A percentile compares a stretch with the other conserved stretches of the same genome.
phyloP scores from a whole-genome alignment of 2,329 filamentous ascomycete genomes.

The Scedosporium apiospermum region DNA sequence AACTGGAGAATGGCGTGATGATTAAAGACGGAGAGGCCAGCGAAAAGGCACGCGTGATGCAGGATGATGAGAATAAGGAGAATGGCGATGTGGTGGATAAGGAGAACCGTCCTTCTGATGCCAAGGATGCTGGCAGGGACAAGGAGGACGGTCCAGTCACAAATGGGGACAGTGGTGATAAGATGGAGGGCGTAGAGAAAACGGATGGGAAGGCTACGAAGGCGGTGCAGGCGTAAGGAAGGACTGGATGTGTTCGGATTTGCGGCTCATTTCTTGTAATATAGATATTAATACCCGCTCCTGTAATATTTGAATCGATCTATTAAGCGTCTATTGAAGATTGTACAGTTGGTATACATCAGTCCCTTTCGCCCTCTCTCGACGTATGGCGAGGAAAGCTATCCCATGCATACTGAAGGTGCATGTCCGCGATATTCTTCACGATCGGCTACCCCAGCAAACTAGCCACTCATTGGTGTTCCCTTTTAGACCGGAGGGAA shows the following conservation, averaged over 20 bases:
- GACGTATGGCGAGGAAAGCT: no score
- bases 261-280: slow-evolving; percentile 4
- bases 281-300: slow-evolving; percentile 2
- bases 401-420: no score
- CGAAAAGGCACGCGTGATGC: slow-evolving; percentile 27
- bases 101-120: slow-evolving; percentile 29
- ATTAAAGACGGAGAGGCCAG: slow-evolving; percentile 39
- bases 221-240: background rate
- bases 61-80: slow-evolving; percentile 19
- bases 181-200: slow-evolving; percentile 10
- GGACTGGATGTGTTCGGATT: background rate
- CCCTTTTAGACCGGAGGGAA: no score
- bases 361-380: background rate
- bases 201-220: background rate
- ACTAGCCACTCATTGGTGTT: no score
- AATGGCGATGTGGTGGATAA: slow-evolving; percentile 33
- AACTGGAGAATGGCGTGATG: slow-evolving; percentile 23
- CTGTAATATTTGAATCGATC: background rate
- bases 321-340: background rate
- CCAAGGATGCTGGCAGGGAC: slow-evolving; percentile 5
- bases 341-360: slow-evolving; percentile 1
- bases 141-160: slow-evolving; percentile 8
- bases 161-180: slow-evolving; percentile 7
- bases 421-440: no score
- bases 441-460: no score